These are phyloP conservation scores for Peronospora destructor DNA, from an alignment of 352 stramenopile genomes.

Conservation along the genomic window DNA sequence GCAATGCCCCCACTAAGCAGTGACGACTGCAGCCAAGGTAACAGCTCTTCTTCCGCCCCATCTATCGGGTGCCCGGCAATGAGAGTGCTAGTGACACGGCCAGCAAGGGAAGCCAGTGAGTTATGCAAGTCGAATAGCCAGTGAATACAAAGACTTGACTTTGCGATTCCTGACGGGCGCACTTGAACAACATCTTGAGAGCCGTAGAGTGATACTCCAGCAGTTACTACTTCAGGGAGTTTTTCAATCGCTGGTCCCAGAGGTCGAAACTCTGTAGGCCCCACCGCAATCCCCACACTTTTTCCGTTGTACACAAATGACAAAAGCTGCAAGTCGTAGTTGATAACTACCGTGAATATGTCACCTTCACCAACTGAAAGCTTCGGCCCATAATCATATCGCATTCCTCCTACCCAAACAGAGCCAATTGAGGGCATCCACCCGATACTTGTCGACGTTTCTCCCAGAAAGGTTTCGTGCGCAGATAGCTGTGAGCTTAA, in stretches of 20 bases:
- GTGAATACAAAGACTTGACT: conserved; percentile 72
- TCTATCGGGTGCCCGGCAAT: conserved; percentile 75
- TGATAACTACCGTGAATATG: conserved; percentile 63
- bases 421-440: conserved; percentile 82
- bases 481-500: conserved; percentile 4
- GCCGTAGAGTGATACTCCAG: conserved; percentile 66
- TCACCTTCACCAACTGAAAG: conserved; percentile 47
- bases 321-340: conserved; percentile 70
- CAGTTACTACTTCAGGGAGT: conserved; percentile 35
- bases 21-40: conserved; percentile 79
- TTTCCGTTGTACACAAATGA: conserved; percentile 71
- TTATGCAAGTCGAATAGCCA: conserved; percentile 83
- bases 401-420: conserved; percentile 61
- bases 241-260: conserved; percentile 23
- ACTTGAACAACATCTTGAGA: conserved; percentile 69
- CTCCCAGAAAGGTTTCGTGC: conserved; percentile 47
- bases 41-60: conserved; percentile 68
- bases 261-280: conserved; percentile 32
- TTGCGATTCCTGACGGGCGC: conserved; percentile 57
- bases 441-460: conserved; percentile 46
- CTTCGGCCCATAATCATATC: conserved; percentile 43
- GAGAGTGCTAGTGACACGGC: conserved; percentile 57
- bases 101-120: conserved; percentile 59
- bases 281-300: conserved; percentile 48
- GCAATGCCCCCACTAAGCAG: conserved; percentile 65